These are phyloP conservation scores for Tolypocladium ophioglossoides DNA, from an alignment of 2,329 filamentous ascomycete species.

Conservation along the genomic window DNA sequence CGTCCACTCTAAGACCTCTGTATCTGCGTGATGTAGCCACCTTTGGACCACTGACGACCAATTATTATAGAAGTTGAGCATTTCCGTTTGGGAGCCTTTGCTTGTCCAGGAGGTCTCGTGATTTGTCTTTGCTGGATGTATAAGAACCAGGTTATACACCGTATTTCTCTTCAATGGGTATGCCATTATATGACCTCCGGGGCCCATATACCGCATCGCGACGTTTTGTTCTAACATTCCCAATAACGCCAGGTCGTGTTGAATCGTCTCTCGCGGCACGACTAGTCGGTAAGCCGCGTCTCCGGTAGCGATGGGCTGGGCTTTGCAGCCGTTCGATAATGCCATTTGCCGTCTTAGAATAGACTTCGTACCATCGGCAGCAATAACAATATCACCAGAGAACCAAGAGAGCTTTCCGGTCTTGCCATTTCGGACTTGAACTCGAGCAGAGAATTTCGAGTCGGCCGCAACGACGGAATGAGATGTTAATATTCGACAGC, in stretches of 20 bases:
- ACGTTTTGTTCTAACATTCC: constrained; percentile 44
- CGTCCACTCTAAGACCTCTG: constrained; percentile 58
- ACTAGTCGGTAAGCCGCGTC: constrained; percentile 45
- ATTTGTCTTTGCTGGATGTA: constrained; percentile 33
- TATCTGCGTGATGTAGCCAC: constrained; percentile 50
- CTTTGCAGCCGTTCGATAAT: constrained; percentile 34
- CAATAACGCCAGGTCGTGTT: constrained; percentile 54
- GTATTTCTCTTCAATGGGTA: constrained; percentile 53
- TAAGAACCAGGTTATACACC: constrained; percentile 56
- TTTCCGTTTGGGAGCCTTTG: constrained; percentile 46
- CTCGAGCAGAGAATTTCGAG: constrained; percentile 10
- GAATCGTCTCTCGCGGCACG: constrained; percentile 46
- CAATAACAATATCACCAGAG: constrained; percentile 39
- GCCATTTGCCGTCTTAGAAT: constrained; percentile 39
- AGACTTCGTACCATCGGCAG: constrained; percentile 44
- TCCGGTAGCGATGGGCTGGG: constrained; percentile 34
- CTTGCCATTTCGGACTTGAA: constrained; percentile 5
- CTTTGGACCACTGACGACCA: constrained; percentile 51
- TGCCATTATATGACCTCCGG: constrained; percentile 55
- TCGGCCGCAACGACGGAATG: constrained; percentile 15
- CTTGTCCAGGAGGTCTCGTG: constrained; percentile 51
- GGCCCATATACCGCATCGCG: constrained; percentile 56
- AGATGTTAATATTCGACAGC: constrained; percentile 35
- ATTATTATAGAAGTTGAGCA: constrained; percentile 47
- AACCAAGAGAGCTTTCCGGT: constrained; percentile 19